Evolutionary conservation across 805 yeast genomes (phyloP).

Genomic region (Nakazawaea sp.): DNA sequence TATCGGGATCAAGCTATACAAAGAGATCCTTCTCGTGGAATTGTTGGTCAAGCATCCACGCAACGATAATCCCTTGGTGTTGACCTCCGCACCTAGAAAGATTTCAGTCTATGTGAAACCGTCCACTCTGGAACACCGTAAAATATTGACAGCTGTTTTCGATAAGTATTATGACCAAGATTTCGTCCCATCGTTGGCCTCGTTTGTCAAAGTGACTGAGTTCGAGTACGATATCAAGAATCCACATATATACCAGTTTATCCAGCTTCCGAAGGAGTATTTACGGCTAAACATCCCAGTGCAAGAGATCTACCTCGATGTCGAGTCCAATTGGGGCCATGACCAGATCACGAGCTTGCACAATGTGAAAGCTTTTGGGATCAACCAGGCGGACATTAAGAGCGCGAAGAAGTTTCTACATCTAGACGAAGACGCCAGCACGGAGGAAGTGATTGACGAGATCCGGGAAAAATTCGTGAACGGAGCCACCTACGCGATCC

Average conservation of each 20-base stretch:
- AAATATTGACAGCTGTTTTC: background rate
- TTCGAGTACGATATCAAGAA: constrained; percentile 9
- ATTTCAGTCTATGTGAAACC: constrained; percentile 10
- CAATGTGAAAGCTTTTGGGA: constrained; percentile 10
- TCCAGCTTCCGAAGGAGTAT: constrained; percentile 6
- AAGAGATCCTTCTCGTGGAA: constrained; percentile 5
- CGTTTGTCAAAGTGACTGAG: constrained; percentile 5
- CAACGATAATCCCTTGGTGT: constrained; percentile 7
- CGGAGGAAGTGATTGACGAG: constrained; percentile 2
- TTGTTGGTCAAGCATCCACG: constrained; percentile 8
- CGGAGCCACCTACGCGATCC: constrained; percentile 3
- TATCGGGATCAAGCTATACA: constrained; percentile 6
- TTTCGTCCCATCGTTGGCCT: background rate
- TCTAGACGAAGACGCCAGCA: constrained; percentile 1
- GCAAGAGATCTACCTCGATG: constrained; percentile 6
- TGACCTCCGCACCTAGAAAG: constrained; percentile 9
- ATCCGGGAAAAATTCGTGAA: constrained; percentile 3
- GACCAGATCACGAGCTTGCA: constrained; percentile 7
- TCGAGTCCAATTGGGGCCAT: constrained; percentile 13
- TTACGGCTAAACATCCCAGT: constrained; percentile 4
- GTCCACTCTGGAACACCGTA: background rate
- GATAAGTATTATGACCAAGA: constrained; percentile 3
- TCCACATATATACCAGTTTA: constrained; percentile 6
- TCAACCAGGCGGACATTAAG: constrained; percentile 3
- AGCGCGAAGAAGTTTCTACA: constrained; percentile 3